Percentiles rank a stretch among this genome's conserved stretches.
phyloP scores from a whole-genome alignment of 345 rosid species.

The sweet orange (Citrus sinensis) region DNA sequence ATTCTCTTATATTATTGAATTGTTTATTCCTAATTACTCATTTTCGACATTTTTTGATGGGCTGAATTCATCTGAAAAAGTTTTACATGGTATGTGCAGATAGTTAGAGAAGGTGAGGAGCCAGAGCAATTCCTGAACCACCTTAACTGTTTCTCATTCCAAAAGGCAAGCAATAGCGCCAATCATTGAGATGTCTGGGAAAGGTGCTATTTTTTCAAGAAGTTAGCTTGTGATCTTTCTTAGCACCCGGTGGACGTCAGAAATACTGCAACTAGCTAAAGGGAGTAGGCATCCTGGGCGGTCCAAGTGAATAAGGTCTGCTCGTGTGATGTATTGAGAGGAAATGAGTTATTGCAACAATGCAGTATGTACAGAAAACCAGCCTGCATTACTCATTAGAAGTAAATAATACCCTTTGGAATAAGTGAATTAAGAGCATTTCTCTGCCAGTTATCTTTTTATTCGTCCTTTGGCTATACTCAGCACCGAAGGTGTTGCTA shows the following conservation, averaged over 20 bases:
- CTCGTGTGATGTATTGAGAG: conserved; percentile 37
- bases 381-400: conserved; percentile 20
- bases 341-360: neutral
- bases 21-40: neutral
- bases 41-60: neutral
- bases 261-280: conserved; percentile 11
- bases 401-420: conserved; percentile 27
- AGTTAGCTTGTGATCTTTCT: neutral
- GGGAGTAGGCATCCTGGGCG: conserved; percentile 42
- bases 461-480: neutral
- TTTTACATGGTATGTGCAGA: conserved; percentile 24
- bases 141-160: conserved; percentile 27
- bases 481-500: conserved; percentile 24
- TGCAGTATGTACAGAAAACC: conserved; percentile 32
- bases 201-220: conserved; percentile 2
- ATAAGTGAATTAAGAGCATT: conserved; percentile 7
- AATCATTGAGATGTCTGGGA: neutral
- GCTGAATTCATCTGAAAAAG: conserved; percentile 10
- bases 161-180: conserved; percentile 20
- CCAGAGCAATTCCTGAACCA: conserved; percentile 35
- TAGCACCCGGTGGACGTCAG: neutral
- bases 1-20: neutral
- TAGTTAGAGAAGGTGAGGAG: conserved; percentile 41
- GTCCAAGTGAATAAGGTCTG: conserved; percentile 23
- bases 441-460: neutral